Evolutionary conservation across 495 filamentous ascomycete species (phyloP).

Genomic region (Jackrogersella multiformis): DNA sequence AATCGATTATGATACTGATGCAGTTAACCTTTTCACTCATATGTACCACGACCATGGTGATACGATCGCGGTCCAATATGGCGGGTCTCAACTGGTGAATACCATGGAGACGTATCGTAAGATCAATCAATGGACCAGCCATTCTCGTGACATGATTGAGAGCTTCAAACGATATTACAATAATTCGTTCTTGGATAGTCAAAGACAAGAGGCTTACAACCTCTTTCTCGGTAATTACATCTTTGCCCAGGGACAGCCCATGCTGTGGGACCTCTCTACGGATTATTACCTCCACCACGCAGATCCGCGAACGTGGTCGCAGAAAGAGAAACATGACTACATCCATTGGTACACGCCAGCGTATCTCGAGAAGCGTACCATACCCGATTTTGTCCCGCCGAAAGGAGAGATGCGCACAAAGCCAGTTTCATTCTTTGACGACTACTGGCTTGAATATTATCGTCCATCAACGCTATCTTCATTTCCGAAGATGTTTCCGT

Average conservation of each 20-base stretch:
- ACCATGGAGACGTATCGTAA: constrained; percentile 99
- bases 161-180: constrained; percentile 99
- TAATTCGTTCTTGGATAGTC: constrained; percentile 95
- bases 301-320: constrained; percentile 76
- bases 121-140: constrained; percentile 98
- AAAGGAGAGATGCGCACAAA: constrained; percentile 58
- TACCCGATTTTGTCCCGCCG: constrained; percentile 60
- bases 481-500: constrained; percentile 87
- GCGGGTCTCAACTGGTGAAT: constrained; percentile 96
- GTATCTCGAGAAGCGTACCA: constrained; percentile 67
- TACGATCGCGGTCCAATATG: constrained; percentile 97
- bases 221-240: constrained; percentile 98
- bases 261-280: constrained; percentile 95
- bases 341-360: constrained; percentile 89
- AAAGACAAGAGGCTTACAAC: constrained; percentile 97
- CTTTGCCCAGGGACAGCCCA: constrained; percentile 87
- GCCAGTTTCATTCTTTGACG: constrained; percentile 77
- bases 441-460: constrained; percentile 99
- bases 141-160: constrained; percentile 98
- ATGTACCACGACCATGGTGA: constrained; percentile 99
- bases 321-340: constrained; percentile 70
- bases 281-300: constrained; percentile 97
- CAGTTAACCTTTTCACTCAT: constrained; percentile 93
- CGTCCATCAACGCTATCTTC: constrained; percentile 84
- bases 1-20: constrained; percentile 93